Evolutionary conservation across 805 yeast genomes (phyloP).

Genomic region (Myxozyma sirexii): DNA sequence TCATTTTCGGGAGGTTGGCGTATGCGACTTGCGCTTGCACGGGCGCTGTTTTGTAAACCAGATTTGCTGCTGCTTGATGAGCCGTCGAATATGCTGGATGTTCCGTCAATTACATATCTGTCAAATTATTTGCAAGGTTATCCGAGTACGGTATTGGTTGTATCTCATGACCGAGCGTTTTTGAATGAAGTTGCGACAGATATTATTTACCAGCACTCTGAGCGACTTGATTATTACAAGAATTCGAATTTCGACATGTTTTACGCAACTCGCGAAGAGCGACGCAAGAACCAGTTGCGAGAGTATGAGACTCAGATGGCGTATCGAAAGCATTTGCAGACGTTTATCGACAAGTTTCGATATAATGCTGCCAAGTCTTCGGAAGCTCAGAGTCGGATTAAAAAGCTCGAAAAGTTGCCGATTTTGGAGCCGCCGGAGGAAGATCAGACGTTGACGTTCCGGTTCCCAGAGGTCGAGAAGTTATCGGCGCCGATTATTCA

Average conservation of each 20-base stretch:
- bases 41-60: slow-evolving; percentile 97
- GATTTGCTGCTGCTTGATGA: slow-evolving; percentile 92
- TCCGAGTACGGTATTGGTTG: slow-evolving; percentile 90
- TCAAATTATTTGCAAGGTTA: slow-evolving; percentile 88
- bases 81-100: slow-evolving; percentile 99
- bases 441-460: slow-evolving; percentile 79
- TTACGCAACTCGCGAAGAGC: slow-evolving; percentile 91
- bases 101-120: slow-evolving; percentile 93
- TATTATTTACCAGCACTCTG: slow-evolving; percentile 96
- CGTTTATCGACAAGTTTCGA: slow-evolving; percentile 92
- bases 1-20: slow-evolving; percentile 99
- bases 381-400: slow-evolving; percentile 97
- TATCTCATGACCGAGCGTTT: slow-evolving; percentile 97
- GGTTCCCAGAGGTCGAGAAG: slow-evolving; percentile 93
- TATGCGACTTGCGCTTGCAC: slow-evolving; percentile 97
- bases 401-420: slow-evolving; percentile 93
- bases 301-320: slow-evolving; percentile 99
- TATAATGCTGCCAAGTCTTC: slow-evolving; percentile 97
- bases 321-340: slow-evolving; percentile 85
- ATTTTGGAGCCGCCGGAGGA: slow-evolving; percentile 91
- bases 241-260: slow-evolving; percentile 93
- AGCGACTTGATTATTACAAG: slow-evolving; percentile 87
- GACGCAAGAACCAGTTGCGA: slow-evolving; percentile 87
- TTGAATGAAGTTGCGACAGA: slow-evolving; percentile 98
- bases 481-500: slow-evolving; percentile 93